Conservation (phyloP, 2,329 filamentous ascomycete genomes). For the Talaromyces sp. region DNA sequence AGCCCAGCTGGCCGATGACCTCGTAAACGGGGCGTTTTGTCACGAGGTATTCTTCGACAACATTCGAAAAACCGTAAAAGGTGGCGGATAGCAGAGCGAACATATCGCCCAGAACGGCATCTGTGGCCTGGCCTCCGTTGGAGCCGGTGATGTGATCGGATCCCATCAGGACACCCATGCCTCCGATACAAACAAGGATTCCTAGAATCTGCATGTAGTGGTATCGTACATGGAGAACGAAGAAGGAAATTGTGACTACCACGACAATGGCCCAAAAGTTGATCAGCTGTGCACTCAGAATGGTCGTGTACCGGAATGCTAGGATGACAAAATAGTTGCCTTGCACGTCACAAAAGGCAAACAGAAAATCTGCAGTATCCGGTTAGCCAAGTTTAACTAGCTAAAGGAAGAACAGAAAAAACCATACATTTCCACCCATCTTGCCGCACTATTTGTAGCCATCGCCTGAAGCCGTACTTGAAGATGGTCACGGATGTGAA, state of each 20-base stretch:
- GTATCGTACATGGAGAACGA: conserved; percentile 82
- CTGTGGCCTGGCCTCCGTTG: conserved; percentile 52
- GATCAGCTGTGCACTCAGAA: conserved; percentile 87
- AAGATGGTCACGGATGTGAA: conserved; percentile 77
- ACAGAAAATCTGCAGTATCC: conserved; percentile 58
- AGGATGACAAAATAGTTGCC: conserved; percentile 98
- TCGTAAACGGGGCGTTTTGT: conserved; percentile 82
- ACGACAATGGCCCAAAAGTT: conserved; percentile 98
- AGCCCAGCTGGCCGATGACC: conserved; percentile 82
- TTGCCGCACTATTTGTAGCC: conserved; percentile 54
- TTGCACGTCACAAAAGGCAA: conserved; percentile 88
- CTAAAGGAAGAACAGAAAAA: neutral
- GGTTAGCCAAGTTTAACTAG: neutral
- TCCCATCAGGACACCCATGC: conserved; percentile 79
- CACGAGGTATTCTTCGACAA: conserved; percentile 91
- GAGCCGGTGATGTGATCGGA: conserved; percentile 76
- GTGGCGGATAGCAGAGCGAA: conserved; percentile 86
- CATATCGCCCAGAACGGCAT: conserved; percentile 83
- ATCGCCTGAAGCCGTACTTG: conserved; percentile 69
- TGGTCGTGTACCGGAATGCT: conserved; percentile 87
- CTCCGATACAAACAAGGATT: conserved; percentile 85
- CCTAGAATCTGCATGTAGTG: conserved; percentile 77
- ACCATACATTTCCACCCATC: conserved; percentile 77
- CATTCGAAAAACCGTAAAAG: conserved; percentile 85
- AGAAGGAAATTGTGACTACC: conserved; percentile 78